Base-by-base conservation (phyloP, 352 stramenopile genomes). In the Globisporangium parvum region DNA sequence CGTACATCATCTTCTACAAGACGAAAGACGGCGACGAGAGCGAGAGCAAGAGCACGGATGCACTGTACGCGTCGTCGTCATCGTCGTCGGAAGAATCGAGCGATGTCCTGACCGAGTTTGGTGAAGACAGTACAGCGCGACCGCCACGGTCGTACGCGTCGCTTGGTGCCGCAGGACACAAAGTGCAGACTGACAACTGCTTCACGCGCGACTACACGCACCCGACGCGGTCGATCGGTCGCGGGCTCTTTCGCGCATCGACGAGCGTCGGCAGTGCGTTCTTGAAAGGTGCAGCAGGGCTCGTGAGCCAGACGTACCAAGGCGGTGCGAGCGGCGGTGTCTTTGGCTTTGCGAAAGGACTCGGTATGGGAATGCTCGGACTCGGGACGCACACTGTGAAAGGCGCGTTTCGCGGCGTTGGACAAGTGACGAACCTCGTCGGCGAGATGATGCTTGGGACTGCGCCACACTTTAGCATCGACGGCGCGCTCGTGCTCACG, bases 1-100 rank as follows among this genome's bases (percentile, higher is more conserved):
- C 85, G 11, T 95, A 95, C 62, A 95, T 95, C 48, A 91, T 95
- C 41, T 95, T 93, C 46, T 95, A 93, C 70, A 94, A 94, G 62
- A 72, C 63, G 8, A 57, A 55, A 42, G 53, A 65, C 10, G 46
- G 53, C 11, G 79, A 88, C 14, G 77, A 85, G 10, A 67, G 64
- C 18, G 75, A 47, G 10, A 51, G 39, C 11, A 58, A 76, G 41
- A 77, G 57, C 18, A 65, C 65, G 21, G 62, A 82, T 24, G 79
- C 77, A 41, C 70, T 70, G 6, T 65, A 76, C 53, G 41, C 41
- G 20, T 60, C 57, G 15, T 74, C 74, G 51, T 84, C 73, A n/a
- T 82, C 67, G 26, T 85, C 70, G 23, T 73, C 62, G 3, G 68
- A 79, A 41, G 67, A 84, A 51, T 68, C 69, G 14, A 57, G n/a